Percentiles rank a stretch among this genome's conserved stretches.
Evolutionary conservation across 1,284 basidiomycete species (phyloP).

Genomic region (Trametes sp.): DNA sequence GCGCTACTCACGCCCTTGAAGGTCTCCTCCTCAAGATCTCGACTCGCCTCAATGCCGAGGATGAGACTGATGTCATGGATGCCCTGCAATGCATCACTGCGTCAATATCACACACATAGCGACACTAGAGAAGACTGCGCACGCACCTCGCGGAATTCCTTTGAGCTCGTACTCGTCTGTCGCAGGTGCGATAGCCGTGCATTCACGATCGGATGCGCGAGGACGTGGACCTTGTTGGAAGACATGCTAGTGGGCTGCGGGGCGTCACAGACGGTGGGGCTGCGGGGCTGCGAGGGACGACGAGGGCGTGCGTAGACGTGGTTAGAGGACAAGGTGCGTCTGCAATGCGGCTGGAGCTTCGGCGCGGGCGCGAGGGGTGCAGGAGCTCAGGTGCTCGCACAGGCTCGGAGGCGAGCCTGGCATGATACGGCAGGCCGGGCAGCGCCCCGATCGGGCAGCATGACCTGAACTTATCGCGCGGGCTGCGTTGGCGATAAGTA

Average conservation of each 20-base stretch:
- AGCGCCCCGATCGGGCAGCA: constrained; percentile 24
- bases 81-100: constrained; percentile 50
- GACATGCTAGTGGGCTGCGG: constrained; percentile 36
- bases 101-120: not conserved
- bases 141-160: constrained; percentile 80
- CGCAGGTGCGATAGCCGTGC: constrained; percentile 78
- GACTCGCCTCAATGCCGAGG: constrained; percentile 79
- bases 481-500: not conserved
- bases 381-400: constrained; percentile 14
- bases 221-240: constrained; percentile 53
- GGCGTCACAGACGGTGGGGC: too few species aligned
- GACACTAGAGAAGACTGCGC: not conserved
- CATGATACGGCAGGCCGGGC: constrained; percentile 25
- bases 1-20: constrained; percentile 67
- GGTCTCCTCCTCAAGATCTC: constrained; percentile 63
- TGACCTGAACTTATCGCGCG: constrained; percentile 18
- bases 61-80: constrained; percentile 77
- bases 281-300: not conserved
- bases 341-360: constrained; percentile 19
- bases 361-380: constrained; percentile 2
- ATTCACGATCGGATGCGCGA: constrained; percentile 78
- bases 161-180: constrained; percentile 64
- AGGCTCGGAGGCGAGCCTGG: constrained; percentile 20
- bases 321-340: constrained; percentile 17
- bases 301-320: constrained; percentile 7